Base-by-base conservation (phyloP, 106 monocot genomes). In the Alisma plantagoaquatica region DNA sequence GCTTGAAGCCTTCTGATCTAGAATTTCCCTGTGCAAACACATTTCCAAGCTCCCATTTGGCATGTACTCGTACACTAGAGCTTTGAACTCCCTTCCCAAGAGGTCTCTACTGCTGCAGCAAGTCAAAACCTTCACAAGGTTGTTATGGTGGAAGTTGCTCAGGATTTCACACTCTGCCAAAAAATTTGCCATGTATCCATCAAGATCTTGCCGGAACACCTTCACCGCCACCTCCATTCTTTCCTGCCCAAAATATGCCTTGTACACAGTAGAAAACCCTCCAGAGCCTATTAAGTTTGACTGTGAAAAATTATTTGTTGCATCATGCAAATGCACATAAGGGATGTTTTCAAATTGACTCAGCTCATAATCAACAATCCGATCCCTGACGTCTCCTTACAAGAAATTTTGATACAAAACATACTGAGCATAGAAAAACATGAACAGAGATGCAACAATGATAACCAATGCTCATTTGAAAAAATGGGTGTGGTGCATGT, bases 281-380 rank as follows among this genome's bases (percentile, higher is more conserved):
- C 60, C 69, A n/a, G 7, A 26, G 41, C 71, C 63, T 15, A 58
- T 64, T 29, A 57, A 29, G 5, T 52, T 27, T 27, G 3, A 29
- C 9, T 8, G 1, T 24, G 51, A 50, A 24, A 71, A 71, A 7
- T 29, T 50, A 43, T 58, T 43, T 10, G 71, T 71, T 57, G 71
- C 71, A 32, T 33, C 51, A 0, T 31, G 31, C 2, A 71, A 25
- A 4, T 71, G 43, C 4, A 24, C 14, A 44, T 58, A 64, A 1
- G 63, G 43, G 26, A 58, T 47, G 42, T 10, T 57, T 2, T 3
- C 6, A n/a, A n/a, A n/a, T n/a, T n/a, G n/a, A n/a, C n/a, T n/a
- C n/a, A n/a, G n/a, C n/a, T n/a, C n/a, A n/a, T n/a, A n/a, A n/a
- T n/a, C n/a, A n/a, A n/a, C n/a, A n/a, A n/a, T n/a, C n/a, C 41